phyloP scores from a whole-genome alignment of 257 asterid species.

The Craterostigma plantagineum region DNA sequence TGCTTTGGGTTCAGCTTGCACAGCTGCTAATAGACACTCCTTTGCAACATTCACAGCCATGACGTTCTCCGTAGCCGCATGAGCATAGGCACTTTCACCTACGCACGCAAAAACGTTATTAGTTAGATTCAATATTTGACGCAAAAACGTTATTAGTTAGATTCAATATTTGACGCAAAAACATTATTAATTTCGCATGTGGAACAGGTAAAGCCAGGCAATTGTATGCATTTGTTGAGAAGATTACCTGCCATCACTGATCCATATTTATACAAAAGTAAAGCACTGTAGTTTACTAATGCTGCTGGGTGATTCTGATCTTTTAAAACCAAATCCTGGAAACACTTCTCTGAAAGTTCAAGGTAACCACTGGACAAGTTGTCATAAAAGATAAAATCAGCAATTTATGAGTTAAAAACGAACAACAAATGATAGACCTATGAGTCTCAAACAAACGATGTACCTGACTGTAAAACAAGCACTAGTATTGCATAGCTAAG shows the following conservation, averaged over 20 bases:
- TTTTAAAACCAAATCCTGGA: conserved; percentile 62
- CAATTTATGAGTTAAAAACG: neutral
- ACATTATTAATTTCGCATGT: too few species aligned
- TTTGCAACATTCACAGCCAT: conserved; percentile 60
- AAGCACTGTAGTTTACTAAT: conserved; percentile 71
- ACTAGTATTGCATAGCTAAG: neutral
- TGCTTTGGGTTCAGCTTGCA: conserved; percentile 62
- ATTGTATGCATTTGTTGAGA: too few species aligned
- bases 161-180: too few species aligned
- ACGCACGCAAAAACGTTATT: conserved; percentile 28
- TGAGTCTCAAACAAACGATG: neutral
- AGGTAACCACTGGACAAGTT: conserved; percentile 45
- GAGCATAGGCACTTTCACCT: conserved; percentile 56
- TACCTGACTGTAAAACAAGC: too few species aligned
- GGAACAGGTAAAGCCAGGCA: too few species aligned
- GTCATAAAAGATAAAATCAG: neutral
- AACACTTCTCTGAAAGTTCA: conserved; percentile 76
- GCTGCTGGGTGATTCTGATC: conserved; percentile 95
- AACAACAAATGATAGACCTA: too few species aligned
- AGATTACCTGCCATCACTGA: conserved; percentile 53
- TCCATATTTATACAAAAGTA: conserved; percentile 69
- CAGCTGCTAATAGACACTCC: conserved; percentile 87
- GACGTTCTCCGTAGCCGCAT: conserved; percentile 27
- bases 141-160: too few species aligned
- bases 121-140: conserved; percentile 4